Conservation (phyloP, 345 rosid species). For the Kernera saxatilis region DNA sequence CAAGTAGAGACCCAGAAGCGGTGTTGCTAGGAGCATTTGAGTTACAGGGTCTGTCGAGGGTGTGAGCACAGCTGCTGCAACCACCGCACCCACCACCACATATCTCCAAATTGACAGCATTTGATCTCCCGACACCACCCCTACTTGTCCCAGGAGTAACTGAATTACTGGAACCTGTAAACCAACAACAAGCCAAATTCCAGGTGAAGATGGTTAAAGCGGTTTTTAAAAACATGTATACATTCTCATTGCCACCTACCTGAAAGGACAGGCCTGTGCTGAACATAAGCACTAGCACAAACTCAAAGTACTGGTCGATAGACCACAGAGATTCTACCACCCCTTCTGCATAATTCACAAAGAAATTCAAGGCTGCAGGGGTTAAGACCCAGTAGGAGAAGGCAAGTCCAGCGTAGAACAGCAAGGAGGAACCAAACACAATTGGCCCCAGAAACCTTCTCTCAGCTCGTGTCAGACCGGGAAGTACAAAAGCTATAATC, state of each 20-base stretch:
- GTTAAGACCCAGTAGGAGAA: constrained; percentile 83
- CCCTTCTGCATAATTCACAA: constrained; percentile 93
- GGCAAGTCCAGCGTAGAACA: constrained; percentile 76
- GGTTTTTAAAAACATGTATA: neutral
- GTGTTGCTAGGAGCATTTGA: constrained; percentile 82
- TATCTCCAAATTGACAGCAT: constrained; percentile 98
- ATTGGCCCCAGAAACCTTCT: constrained; percentile 93
- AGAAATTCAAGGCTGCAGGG: constrained; percentile 97
- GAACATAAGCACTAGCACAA: constrained; percentile 95
- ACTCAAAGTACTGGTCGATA: constrained; percentile 96
- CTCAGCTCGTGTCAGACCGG: constrained; percentile 86
- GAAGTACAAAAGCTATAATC: constrained; percentile 93
- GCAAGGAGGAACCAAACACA: constrained; percentile 84
- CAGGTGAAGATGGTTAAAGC: constrained; percentile 14
- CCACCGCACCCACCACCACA: constrained; percentile 88
- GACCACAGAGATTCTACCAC: constrained; percentile 97
- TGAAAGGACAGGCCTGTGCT: constrained; percentile 98
- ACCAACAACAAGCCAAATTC: neutral
- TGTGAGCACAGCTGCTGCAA: constrained; percentile 89
- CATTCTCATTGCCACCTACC: constrained; percentile 36
- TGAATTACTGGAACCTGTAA: constrained; percentile 96
- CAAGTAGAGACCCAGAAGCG: constrained; percentile 85
- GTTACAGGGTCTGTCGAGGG: constrained; percentile 99
- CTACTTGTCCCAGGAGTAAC: constrained; percentile 84
- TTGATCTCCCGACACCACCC: constrained; percentile 80